Evolutionary conservation across 345 rosid species (phyloP).

Genomic region (Euphorbia lathyris): DNA sequence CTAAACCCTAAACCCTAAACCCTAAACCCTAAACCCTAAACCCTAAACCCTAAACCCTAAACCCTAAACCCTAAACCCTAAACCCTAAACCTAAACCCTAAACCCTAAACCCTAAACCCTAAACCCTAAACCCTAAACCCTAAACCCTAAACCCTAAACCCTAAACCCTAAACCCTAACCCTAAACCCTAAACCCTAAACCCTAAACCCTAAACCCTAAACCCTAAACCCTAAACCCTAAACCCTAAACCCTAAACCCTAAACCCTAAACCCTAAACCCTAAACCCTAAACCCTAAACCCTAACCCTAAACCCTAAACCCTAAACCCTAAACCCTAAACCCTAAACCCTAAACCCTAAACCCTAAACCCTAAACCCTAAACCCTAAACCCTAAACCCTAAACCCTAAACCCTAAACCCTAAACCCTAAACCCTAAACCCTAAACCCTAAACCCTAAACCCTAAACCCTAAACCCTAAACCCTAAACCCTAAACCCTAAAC

Average conservation of each 20-base stretch:
- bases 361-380: not conserved
- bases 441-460: constrained; percentile 4
- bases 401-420: constrained; percentile 3
- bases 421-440: constrained; percentile 3
- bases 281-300: constrained; percentile 1
- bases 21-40: constrained; percentile 4
- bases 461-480: not conserved
- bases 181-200: not conserved
- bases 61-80: constrained; percentile 3
- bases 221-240: not conserved
- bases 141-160: not conserved
- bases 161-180: constrained; percentile 1
- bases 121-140: constrained; percentile 7
- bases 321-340: not conserved
- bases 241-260: constrained; percentile 5
- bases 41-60: constrained; percentile 2
- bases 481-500: constrained; percentile 3
- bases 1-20: constrained; percentile 1
- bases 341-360: not conserved
- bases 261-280: not conserved
- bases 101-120: constrained; percentile 4
- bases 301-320: not conserved
- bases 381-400: constrained; percentile 6
- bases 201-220: not conserved
- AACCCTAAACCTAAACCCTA: constrained; percentile 7